Conservation (phyloP, 2,329 filamentous ascomycete genomes). For the Leptographium radiaticola region DNA sequence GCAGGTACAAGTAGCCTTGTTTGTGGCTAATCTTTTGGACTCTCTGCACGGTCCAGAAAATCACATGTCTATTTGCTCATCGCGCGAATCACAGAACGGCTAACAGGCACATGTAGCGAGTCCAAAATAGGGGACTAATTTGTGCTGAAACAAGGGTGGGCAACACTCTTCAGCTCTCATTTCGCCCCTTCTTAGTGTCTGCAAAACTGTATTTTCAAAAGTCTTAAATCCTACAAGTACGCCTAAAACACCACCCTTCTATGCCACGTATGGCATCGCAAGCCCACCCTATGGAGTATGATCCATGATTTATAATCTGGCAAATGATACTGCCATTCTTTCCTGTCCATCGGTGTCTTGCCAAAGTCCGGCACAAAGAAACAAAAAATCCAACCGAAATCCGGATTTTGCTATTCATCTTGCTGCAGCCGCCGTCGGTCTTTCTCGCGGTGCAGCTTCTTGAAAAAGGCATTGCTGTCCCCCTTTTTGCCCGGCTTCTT, state of each 20-base stretch:
- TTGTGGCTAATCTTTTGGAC: too few species aligned
- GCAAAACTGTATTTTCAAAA: not conserved
- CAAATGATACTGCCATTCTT: not conserved
- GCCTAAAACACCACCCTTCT: not conserved
- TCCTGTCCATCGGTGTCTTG: not conserved
- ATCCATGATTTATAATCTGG: not conserved
- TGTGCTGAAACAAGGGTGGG: too few species aligned
- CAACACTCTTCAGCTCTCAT: too few species aligned
- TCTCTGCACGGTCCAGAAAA: too few species aligned
- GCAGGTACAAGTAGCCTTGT: too few species aligned
- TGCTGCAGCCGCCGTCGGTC: not conserved
- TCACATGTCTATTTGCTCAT: too few species aligned
- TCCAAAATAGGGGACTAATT: too few species aligned
- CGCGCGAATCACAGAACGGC: too few species aligned
- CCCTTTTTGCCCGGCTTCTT: constrained; percentile 43
- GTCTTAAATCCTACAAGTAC: not conserved
- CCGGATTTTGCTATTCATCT: not conserved
- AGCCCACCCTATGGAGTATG: not conserved
- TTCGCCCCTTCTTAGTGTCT: too few species aligned
- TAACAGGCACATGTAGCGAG: too few species aligned
- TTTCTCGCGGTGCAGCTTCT: constrained; percentile 1
- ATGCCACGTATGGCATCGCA: not conserved
- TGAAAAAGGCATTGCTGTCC: constrained; percentile 46
- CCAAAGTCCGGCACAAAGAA: not conserved
- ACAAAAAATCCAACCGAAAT: not conserved